Evolutionary conservation across 441 rosid species (phyloP).

Genomic region (Adansonia rubrostipa): DNA sequence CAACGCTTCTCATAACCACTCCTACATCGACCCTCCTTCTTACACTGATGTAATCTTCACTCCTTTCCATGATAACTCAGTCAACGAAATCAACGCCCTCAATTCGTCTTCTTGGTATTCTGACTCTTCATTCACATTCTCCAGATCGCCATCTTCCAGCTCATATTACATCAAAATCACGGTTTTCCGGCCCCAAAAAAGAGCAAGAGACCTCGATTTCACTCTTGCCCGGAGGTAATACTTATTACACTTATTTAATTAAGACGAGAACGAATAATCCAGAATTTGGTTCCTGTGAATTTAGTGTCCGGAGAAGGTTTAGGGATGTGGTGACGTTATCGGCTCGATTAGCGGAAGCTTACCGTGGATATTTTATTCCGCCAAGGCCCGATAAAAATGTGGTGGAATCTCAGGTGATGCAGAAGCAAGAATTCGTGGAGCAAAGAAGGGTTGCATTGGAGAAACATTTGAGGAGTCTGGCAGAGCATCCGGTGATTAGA

Average conservation of each 20-base stretch:
- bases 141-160: constrained; percentile 56
- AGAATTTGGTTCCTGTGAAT: constrained; percentile 59
- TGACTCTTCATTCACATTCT: constrained; percentile 43
- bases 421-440: constrained; percentile 87
- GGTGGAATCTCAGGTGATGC: constrained; percentile 88
- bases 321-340: constrained; percentile 71
- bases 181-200: constrained; percentile 70
- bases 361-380: constrained; percentile 73
- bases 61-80: constrained; percentile 59
- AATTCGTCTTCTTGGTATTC: constrained; percentile 45
- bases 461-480: constrained; percentile 70
- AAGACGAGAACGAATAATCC: constrained; percentile 74
- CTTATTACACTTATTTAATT: constrained; percentile 65
- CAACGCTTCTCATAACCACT: constrained; percentile 39
- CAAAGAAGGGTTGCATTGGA: constrained; percentile 78
- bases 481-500: constrained; percentile 66
- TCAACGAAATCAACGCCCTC: constrained; percentile 53
- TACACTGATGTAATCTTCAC: constrained; percentile 76
- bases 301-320: constrained; percentile 74
- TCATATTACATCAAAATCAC: constrained; percentile 64
- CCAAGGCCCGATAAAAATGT: constrained; percentile 86
- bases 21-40: constrained; percentile 79
- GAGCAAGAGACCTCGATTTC: constrained; percentile 72
- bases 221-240: constrained; percentile 71
- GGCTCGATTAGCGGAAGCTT: constrained; percentile 74